phyloP scores from a whole-genome alignment of 495 filamentous ascomycete species.

The Penicillium lagena region DNA sequence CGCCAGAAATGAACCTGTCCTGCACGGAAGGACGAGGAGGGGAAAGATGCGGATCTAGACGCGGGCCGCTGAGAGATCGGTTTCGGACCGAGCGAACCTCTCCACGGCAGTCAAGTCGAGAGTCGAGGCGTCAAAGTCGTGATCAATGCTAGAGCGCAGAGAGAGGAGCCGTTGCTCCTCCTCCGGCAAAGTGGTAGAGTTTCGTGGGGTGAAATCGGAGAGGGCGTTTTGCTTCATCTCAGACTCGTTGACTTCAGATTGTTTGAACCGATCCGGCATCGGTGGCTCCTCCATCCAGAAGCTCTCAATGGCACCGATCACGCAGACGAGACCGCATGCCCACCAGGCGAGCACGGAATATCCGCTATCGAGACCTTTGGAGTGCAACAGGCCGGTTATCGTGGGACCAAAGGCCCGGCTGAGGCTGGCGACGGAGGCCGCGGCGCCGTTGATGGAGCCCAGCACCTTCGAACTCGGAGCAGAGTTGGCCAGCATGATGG shows the following conservation, averaged over 20 bases:
- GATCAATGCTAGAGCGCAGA: conserved; percentile 34
- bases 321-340: conserved; percentile 69
- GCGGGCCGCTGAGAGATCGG: not conserved
- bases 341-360: conserved; percentile 90
- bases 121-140: conserved; percentile 26
- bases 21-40: conserved; percentile 10
- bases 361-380: conserved; percentile 68
- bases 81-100: conserved; percentile 7
- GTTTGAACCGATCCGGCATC: conserved; percentile 24
- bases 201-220: conserved; percentile 16
- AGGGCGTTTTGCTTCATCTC: conserved; percentile 21
- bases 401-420: conserved; percentile 83
- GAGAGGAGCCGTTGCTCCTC: conserved; percentile 38
- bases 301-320: conserved; percentile 59
- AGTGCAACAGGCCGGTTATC: conserved; percentile 77
- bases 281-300: conserved; percentile 44
- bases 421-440: conserved; percentile 82
- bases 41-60: conserved; percentile 1
- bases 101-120: conserved; percentile 15
- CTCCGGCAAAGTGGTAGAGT: conserved; percentile 19
- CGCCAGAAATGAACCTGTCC: conserved; percentile 7
- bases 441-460: conserved; percentile 88
- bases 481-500: conserved; percentile 78
- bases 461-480: conserved; percentile 74
- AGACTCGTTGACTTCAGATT: conserved; percentile 14